Evolutionary conservation across 2,329 filamentous ascomycete species (phyloP).

Genomic region (Colletotrichum musicola): DNA sequence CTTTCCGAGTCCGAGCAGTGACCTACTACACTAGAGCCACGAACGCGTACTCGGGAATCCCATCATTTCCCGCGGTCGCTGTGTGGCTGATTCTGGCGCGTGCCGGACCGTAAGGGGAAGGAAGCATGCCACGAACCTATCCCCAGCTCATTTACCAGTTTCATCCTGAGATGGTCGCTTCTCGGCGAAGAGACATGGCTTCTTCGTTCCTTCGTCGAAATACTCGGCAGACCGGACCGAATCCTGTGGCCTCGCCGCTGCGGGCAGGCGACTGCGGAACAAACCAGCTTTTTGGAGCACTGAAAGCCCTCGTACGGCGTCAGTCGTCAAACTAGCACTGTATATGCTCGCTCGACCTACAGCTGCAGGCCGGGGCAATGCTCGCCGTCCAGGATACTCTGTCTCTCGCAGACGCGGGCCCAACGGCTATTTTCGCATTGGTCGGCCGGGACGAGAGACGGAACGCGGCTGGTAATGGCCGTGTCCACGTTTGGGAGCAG

Average conservation of each 20-base stretch:
- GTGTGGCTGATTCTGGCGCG: conserved; percentile 19
- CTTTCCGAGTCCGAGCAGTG: neutral
- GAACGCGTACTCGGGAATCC: neutral
- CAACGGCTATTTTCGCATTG: conserved; percentile 24
- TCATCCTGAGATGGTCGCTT: conserved; percentile 16
- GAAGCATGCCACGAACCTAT: conserved; percentile 7
- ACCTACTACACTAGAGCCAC: conserved; percentile 8
- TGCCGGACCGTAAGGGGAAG: conserved; percentile 1
- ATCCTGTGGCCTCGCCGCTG: neutral
- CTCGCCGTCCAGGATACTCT: conserved; percentile 8
- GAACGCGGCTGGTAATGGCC: conserved; percentile 18
- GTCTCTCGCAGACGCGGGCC: conserved; percentile 14
- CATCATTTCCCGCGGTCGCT: neutral
- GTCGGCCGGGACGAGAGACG: conserved; percentile 5
- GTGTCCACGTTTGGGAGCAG: conserved; percentile 22
- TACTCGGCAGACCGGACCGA: conserved; percentile 25
- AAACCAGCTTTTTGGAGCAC: conserved; percentile 6
- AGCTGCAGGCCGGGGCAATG: neutral
- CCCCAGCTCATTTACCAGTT: conserved; percentile 18
- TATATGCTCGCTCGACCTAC: neutral
- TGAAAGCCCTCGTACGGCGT: neutral
- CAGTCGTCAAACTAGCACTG: conserved; percentile 17
- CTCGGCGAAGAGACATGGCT: neutral
- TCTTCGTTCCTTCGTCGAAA: neutral
- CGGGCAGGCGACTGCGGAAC: neutral